A percentile compares a stretch with the other conserved stretches of the same genome.
phyloP scores from a whole-genome alignment of 2,329 filamentous ascomycete species.

The Claviceps arundinis region DNA sequence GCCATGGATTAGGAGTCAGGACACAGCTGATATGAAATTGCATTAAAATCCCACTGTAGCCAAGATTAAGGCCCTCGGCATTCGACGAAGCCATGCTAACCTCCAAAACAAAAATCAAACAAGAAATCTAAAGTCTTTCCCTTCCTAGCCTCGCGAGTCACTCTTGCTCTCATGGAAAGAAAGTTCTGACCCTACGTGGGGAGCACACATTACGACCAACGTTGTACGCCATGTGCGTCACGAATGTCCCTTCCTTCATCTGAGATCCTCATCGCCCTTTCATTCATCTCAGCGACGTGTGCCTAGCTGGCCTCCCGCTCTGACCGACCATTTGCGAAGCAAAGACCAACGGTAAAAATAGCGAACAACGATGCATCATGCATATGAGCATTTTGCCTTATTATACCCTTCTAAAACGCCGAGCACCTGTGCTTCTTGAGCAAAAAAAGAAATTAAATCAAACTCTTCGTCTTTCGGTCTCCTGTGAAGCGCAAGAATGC shows the following conservation, averaged over 20 bases:
- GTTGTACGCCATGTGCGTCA: too few species aligned
- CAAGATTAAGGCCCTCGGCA: not conserved
- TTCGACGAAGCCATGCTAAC: not conserved
- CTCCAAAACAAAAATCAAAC: not conserved
- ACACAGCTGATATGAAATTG: too few species aligned
- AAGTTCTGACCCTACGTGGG: too few species aligned
- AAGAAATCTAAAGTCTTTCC: not conserved
- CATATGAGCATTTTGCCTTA: not conserved
- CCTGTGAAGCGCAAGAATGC: not conserved
- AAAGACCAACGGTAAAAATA: not conserved
- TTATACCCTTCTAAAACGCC: conserved; percentile 3
- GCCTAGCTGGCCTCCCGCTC: not conserved
- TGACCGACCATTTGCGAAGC: not conserved
- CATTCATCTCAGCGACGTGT: not conserved
- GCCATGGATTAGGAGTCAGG: too few species aligned
- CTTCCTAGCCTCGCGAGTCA: not conserved
- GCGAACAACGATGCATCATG: not conserved
- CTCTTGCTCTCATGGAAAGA: not conserved
- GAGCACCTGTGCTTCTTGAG: conserved; percentile 3
- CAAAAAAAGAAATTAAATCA: not conserved
- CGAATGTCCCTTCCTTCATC: too few species aligned
- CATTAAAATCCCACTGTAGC: not conserved
- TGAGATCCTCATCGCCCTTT: too few species aligned
- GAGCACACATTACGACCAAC: too few species aligned
- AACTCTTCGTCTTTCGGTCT: not conserved